Conservation (phyloP, 345 rosid genomes). For the Eucalyptus tenuipes region DNA sequence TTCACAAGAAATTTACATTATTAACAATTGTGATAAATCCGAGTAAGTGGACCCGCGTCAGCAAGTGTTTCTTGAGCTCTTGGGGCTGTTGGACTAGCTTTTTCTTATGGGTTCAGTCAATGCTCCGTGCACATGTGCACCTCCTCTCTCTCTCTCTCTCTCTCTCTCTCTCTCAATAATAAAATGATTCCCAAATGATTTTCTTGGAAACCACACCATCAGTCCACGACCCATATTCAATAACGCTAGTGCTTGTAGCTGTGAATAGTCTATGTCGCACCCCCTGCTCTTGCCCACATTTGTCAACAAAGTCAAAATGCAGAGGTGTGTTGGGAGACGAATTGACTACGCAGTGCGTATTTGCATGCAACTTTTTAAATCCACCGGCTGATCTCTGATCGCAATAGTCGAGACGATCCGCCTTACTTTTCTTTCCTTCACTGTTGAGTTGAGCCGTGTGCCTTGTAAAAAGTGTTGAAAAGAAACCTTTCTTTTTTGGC, state of each 20-base stretch:
- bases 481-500: neutral
- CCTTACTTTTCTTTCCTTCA: neutral
- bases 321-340: neutral
- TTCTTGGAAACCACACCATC: neutral
- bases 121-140: neutral
- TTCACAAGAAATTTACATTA: neutral
- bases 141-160: neutral
- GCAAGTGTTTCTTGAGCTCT: neutral
- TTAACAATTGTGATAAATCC: neutral
- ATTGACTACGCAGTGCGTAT: neutral
- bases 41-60: neutral
- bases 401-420: neutral
- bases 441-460: neutral
- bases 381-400: neutral
- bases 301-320: neutral
- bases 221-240: neutral
- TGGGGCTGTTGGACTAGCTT: neutral
- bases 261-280: neutral
- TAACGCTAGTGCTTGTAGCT: neutral
- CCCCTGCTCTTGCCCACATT: neutral
- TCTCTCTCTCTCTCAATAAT: neutral
- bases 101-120: neutral
- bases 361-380: neutral
- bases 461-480: neutral
- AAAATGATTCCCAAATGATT: neutral